Base-by-base conservation (phyloP, 208 protist genomes). In the Porcisia hertigi region DNA sequence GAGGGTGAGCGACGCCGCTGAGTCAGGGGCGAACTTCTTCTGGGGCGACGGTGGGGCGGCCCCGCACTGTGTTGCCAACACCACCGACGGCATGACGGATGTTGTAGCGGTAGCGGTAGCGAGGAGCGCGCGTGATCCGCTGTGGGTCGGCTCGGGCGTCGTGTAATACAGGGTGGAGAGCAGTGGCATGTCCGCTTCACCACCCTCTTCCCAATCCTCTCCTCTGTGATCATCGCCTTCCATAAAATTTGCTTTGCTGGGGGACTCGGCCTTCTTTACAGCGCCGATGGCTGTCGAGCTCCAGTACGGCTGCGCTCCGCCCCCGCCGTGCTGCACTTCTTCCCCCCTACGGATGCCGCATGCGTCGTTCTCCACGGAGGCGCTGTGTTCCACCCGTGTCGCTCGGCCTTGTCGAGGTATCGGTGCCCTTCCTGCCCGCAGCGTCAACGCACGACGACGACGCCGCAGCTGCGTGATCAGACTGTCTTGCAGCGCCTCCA, bases 401-500 rank as follows among this genome's bases (percentile, higher is more conserved):
- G 3, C 23, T 52, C 41, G 63, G 41, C 41, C 41, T 2, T 34
- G 45, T 60, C 65, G 57, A 54, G 9, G 30, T 69, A 43, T 6
- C 47, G 5, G 62, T 36, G 16, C 5, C 45, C 11, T 30, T 49
- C 55, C 45, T 25, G 53, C 47, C 9, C 52, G 20, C 81, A 20
- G 20, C 41, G 7, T 34, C 41, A 52, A 30, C 39, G 7, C 9
- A 11, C 41, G 7, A 9, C 63, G 73, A 30, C 86, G 83, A 34
- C 80, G 85, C 30, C 77, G 75, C 74, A 92, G 79, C 57, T 84
- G 77, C n/a, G 71, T 57, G 54, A 83, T 64, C 25, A 94, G n/a
- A 63, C 78, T 87, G 25, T 82, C 73, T 69, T 92, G 70, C 6
- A 94, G 62, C 16, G 86, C 78, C 18, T 76, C 63, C 52, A 87